Base-by-base conservation (phyloP, 192 early-diverging fungal genomes). In the Rhizophagus clarus region DNA sequence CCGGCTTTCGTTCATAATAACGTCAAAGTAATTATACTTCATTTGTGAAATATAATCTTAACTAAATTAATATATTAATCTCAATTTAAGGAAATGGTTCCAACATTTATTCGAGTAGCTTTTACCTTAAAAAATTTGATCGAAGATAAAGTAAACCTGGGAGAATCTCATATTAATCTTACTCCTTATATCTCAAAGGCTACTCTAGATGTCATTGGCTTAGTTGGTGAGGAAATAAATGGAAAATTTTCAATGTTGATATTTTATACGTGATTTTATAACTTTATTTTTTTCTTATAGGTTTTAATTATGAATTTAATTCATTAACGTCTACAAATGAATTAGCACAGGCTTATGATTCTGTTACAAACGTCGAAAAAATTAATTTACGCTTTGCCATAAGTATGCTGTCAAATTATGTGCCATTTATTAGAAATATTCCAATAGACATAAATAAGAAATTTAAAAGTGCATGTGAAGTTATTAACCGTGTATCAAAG, bases 241-340 rank as follows among this genome's bases (percentile, higher is more conserved):
- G 11, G 24, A 7, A 9, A 40, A 47, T 77, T 28, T 8, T 20
- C 26, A 10, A 29, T 40, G 2, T 45, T 31, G 45, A 15, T 17
- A 1, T 45, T 45, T 45, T 22, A 26, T 37, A 28, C 42, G 17
- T n/a, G 15, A 72, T 40, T 20, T 49, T 28, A 26, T 20, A 20
- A 17, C 17, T 8, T 7, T 5, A 8, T 0, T 20, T 4, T 56
- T 56, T 56, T 56, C 22, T 37, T 40, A 0, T 63, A 80, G 85
- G 88, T 4, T 88, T 90, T 71, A 87, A 87, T 3, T 80, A 88
- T 49, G 78, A 88, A 45, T 87, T 89, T 67, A 79, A 87, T 40
- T 75, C 87, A 5, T 47, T 88, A 12, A 84, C 85, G 0, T 64
- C 81, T 2, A 28, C 82, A n/a, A 87, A 82, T 37, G 83, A 84